Conservation (phyloP, 768 basidiomycete species). For the Xerocomus spinulosus region DNA sequence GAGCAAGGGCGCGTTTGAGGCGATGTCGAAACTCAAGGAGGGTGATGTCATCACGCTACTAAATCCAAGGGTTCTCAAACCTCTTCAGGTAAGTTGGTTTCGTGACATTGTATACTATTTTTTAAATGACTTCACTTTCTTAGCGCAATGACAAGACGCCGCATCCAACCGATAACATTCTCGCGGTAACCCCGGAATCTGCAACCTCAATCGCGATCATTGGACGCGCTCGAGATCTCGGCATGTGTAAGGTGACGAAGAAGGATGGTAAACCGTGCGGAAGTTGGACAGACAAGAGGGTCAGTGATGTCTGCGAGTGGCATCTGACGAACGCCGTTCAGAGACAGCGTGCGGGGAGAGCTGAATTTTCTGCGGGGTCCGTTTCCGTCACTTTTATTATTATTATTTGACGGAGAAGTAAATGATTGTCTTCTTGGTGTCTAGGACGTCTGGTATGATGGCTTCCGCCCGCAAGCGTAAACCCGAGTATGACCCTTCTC, state of each 20-base stretch:
- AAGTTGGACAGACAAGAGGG: slow-evolving; percentile 88
- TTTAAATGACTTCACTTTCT: not conserved
- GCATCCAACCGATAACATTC: slow-evolving; percentile 74
- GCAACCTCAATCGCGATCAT: slow-evolving; percentile 78
- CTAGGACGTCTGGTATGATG: slow-evolving; percentile 73
- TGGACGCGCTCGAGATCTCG: slow-evolving; percentile 82
- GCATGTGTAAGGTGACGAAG: slow-evolving; percentile 74
- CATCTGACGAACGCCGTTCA: slow-evolving; percentile 83
- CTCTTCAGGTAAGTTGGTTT: slow-evolving; percentile 62
- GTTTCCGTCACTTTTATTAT: slow-evolving; percentile 22
- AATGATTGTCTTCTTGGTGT: not conserved
- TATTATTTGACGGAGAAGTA: not conserved
- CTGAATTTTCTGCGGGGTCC: slow-evolving; percentile 85
- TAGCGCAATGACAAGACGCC: slow-evolving; percentile 44
- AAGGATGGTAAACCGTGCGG: slow-evolving; percentile 79
- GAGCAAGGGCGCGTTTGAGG: slow-evolving; percentile 89
- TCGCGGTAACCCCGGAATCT: slow-evolving; percentile 84
- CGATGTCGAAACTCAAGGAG: slow-evolving; percentile 76
- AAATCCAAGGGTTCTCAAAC: slow-evolving; percentile 83
- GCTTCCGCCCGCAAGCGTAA: slow-evolving; percentile 44
- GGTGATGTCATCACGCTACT: slow-evolving; percentile 89
- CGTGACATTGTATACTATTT: not conserved
- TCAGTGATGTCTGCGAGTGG: slow-evolving; percentile 85
- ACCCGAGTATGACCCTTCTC: slow-evolving; percentile 57
- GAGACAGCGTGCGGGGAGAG: slow-evolving; percentile 63